Percentiles rank a stretch among this genome's conserved stretches.
These are phyloP conservation scores for Peniophora sp. DNA, from an alignment of 1,284 basidiomycete species.

Conservation along the genomic window DNA sequence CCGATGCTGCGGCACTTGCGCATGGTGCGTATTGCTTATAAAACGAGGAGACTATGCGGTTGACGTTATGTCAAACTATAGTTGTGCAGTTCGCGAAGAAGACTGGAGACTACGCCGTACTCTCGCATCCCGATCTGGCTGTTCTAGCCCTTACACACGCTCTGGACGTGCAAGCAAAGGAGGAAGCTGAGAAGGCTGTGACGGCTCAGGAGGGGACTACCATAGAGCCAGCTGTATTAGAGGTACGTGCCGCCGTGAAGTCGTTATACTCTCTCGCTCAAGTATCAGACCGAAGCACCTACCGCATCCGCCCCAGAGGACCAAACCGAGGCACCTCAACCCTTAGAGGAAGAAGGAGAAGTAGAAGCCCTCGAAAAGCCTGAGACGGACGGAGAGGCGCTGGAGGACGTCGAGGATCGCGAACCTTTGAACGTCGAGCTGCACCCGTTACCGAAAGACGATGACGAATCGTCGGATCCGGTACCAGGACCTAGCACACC, in stretches of 20 bases:
- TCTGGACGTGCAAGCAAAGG: slow-evolving; percentile 34
- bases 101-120: slow-evolving; percentile 93
- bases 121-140: slow-evolving; percentile 88
- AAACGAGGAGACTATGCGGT: background rate
- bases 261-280: background rate
- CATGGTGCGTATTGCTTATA: slow-evolving; percentile 51
- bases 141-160: slow-evolving; percentile 87
- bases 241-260: slow-evolving; percentile 4
- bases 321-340: background rate
- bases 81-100: slow-evolving; percentile 91
- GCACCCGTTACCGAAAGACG: slow-evolving; percentile 24
- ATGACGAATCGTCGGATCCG: slow-evolving; percentile 7
- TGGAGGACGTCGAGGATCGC: slow-evolving; percentile 15
- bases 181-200: background rate
- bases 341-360: slow-evolving; percentile 4
- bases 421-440: slow-evolving; percentile 44
- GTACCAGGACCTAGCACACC: background rate
- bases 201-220: background rate
- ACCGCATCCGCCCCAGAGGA: background rate
- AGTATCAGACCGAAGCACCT: background rate
- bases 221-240: too few relatives aligned
- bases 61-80: slow-evolving; percentile 19
- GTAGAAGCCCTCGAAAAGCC: slow-evolving; percentile 9
- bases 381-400: slow-evolving; percentile 15
- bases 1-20: slow-evolving; percentile 66